Evolutionary conservation across 495 filamentous ascomycete genomes (phyloP).

Genomic region (Neurospora sp.): DNA sequence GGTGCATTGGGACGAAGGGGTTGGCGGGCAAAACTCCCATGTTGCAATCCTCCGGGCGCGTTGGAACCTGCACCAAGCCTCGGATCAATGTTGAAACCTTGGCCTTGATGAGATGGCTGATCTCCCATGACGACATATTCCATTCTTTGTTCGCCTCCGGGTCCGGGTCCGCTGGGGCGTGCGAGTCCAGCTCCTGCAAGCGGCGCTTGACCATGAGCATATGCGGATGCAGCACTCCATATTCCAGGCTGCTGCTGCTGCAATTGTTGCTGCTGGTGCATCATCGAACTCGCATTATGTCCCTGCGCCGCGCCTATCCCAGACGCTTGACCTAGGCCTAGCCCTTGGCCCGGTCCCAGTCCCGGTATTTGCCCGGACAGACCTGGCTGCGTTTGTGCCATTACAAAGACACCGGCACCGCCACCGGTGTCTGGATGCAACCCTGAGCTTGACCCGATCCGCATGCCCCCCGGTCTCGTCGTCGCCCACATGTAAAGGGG

Average conservation of each 20-base stretch:
- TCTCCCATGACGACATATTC: neutral
- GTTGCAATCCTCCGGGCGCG: neutral
- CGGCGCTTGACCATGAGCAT: neutral
- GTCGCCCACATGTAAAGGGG: slow-evolving; percentile 7
- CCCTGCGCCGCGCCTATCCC: neutral
- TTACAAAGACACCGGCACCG: neutral
- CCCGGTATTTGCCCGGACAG: neutral
- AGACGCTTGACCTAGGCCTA: neutral
- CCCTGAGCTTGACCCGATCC: neutral
- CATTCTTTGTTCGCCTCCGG: neutral
- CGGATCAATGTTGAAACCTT: neutral
- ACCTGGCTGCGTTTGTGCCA: neutral
- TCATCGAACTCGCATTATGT: neutral
- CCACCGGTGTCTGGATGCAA: neutral
- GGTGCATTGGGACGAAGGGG: neutral
- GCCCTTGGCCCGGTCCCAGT: neutral
- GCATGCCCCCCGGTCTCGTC: slow-evolving; percentile 8
- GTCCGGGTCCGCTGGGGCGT: neutral
- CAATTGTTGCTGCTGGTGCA: neutral
- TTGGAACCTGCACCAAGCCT: neutral
- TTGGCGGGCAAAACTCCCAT: neutral
- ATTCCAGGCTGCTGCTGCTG: neutral
- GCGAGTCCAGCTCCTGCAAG: neutral
- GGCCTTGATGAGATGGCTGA: neutral
- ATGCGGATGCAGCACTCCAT: neutral